These are phyloP conservation scores for Aspergillus fructus DNA, from an alignment of 2,329 filamentous ascomycete genomes.

Conservation along the genomic window DNA sequence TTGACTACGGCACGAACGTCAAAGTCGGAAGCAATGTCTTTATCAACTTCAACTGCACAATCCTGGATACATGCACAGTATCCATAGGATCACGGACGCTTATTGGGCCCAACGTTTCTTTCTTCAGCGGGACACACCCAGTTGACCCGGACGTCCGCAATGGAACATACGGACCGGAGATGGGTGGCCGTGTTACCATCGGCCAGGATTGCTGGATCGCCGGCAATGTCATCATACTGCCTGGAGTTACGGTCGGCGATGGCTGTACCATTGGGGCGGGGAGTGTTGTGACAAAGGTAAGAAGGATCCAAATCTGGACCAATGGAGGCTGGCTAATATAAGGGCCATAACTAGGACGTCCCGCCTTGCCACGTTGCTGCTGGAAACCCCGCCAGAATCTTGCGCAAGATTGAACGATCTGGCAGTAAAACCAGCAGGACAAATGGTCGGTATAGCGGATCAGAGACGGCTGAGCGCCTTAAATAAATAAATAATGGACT, in stretches of 20 bases:
- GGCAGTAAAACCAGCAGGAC: no score
- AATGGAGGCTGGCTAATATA: not conserved
- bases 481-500: no score
- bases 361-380: slow-evolving; percentile 32
- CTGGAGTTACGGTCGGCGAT: slow-evolving; percentile 44
- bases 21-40: slow-evolving; percentile 69
- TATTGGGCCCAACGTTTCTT: slow-evolving; percentile 71
- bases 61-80: slow-evolving; percentile 66
- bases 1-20: slow-evolving; percentile 76
- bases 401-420: slow-evolving; percentile 18
- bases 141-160: slow-evolving; percentile 70
- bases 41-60: slow-evolving; percentile 70
- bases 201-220: slow-evolving; percentile 53
- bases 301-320: not conserved
- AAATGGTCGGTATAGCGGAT: no score
- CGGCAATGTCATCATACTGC: slow-evolving; percentile 45
- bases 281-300: slow-evolving; percentile 38
- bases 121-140: slow-evolving; percentile 73
- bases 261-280: slow-evolving; percentile 43
- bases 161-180: slow-evolving; percentile 63
- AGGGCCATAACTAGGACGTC: slow-evolving; percentile 22
- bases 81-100: slow-evolving; percentile 71
- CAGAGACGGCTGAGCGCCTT: no score
- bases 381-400: slow-evolving; percentile 24
- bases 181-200: slow-evolving; percentile 48